These are phyloP conservation scores for Cryphonectria naterciae DNA, from an alignment of 2,329 filamentous ascomycete genomes.

Conservation along the genomic window DNA sequence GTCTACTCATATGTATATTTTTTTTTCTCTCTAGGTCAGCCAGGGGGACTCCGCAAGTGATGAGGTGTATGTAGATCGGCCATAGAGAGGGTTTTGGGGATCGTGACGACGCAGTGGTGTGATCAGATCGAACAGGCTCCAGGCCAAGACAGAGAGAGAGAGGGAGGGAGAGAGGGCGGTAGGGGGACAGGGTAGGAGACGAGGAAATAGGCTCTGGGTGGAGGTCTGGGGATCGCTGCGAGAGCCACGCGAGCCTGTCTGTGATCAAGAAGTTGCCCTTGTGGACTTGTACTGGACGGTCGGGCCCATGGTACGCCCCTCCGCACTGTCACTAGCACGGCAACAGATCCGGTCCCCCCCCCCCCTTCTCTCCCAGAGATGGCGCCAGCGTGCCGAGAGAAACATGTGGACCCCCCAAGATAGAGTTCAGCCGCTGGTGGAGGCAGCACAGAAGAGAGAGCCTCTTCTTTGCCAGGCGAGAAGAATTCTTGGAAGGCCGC, in stretches of 20 bases:
- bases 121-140: slow-evolving; percentile 10
- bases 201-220: slow-evolving; percentile 16
- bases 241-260: slow-evolving; percentile 3
- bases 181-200: not conserved
- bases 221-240: slow-evolving; percentile 21
- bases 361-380: not conserved
- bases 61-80: not conserved
- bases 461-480: not conserved
- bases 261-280: not conserved
- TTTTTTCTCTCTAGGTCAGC: not conserved
- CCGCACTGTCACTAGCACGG: slow-evolving; percentile 10
- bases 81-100: not conserved
- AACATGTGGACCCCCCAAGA: not conserved
- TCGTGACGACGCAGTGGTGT: not conserved
- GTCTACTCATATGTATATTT: not conserved
- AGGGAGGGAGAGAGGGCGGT: not conserved
- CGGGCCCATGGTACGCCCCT: not conserved
- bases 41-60: not conserved
- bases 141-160: not conserved
- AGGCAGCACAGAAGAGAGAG: not conserved
- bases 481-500: not conserved
- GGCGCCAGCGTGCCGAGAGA: slow-evolving; percentile 3
- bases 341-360: not conserved
- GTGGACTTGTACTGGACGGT: not conserved
- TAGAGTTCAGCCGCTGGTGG: slow-evolving; percentile 16